Evolutionary conservation across 2,329 filamentous ascomycete genomes (phyloP), one percentile per base, ranked within the genome.

Genomic region (Aspergillus awamori): DNA sequence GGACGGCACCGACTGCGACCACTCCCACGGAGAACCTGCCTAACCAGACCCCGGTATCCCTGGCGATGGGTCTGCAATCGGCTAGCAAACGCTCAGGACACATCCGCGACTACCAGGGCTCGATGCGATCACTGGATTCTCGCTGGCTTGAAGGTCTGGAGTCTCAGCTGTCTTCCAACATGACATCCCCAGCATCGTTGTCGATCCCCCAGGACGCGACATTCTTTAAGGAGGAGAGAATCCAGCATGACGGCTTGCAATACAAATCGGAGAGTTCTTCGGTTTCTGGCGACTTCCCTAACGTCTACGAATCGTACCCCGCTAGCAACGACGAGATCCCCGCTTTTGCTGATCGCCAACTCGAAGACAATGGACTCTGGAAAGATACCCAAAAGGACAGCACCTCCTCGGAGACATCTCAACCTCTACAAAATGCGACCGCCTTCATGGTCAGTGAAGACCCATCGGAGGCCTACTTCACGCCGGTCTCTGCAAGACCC

Each of bases 231-330:
- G 68, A 69, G 20, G 59, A 63, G 15, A 64, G 58, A 22, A 63
- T 57, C 10, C 65, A 58, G 6, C 65, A 67, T n/a, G 74, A 76
- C 4, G 64, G 63, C n/a, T 72, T 73, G 41, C 72, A 75, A 28
- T 73, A 70, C 57, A 72, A 72, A 60, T 76, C 76, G 0, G 74
- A 76, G 52, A 76, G 67, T 58, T 76, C 75, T 24, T 77, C 76
- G 0, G 70, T 74, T n/a, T 72, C 74, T 4, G 75, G 72, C 15
- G 75, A 77, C 54, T 11, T 74, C 17, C 63, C 74, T n/a, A 69
- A 67, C 13, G 60, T 72, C 22, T 73, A 74, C 45, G 74, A 77
- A 59, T 68, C 74, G 20, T 76, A 71, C 60, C 73, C 75, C 5
- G 65, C 69, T 6, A 70, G 72, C 5, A 72, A 67, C 38, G 75